Conservation (phyloP, 2,329 filamentous ascomycete genomes). For the Aureobasidium sp. region DNA sequence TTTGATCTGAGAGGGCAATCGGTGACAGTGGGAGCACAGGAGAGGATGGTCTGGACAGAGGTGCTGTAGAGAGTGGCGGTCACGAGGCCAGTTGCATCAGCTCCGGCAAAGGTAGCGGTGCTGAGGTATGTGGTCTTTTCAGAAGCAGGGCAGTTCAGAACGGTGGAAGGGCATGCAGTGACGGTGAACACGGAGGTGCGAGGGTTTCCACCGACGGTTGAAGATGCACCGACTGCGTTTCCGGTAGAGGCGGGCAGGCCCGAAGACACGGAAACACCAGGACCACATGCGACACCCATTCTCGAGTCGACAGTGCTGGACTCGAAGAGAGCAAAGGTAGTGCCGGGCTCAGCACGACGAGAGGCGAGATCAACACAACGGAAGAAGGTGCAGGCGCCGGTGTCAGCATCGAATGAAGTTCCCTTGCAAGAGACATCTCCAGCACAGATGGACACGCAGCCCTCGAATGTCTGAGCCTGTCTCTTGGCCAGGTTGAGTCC, state of each 20-base stretch:
- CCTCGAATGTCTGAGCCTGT: neutral
- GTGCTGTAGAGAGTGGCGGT: slow-evolving; percentile 11
- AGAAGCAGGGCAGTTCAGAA: neutral
- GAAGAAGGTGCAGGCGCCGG: neutral
- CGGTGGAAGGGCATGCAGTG: neutral
- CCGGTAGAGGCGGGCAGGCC: neutral
- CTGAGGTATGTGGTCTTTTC: neutral
- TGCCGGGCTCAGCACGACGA: neutral
- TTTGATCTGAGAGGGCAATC: neutral
- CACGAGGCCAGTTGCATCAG: neutral
- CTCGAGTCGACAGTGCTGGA: neutral
- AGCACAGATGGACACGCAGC: neutral
- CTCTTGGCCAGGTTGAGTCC: neutral
- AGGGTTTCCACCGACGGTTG: neutral
- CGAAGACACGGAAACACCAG: neutral
- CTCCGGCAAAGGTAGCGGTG: neutral
- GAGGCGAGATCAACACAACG: neutral
- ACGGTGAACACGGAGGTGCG: neutral
- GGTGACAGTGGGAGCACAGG: slow-evolving; percentile 11
- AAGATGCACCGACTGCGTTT: neutral
- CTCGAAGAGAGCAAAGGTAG: neutral
- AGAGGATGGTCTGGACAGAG: slow-evolving; percentile 13
- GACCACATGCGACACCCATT: neutral
- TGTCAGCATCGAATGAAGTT: neutral
- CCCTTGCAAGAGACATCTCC: neutral